Conservation (phyloP, 2,329 filamentous ascomycete species). For the Beauveria pseudobassiana region DNA sequence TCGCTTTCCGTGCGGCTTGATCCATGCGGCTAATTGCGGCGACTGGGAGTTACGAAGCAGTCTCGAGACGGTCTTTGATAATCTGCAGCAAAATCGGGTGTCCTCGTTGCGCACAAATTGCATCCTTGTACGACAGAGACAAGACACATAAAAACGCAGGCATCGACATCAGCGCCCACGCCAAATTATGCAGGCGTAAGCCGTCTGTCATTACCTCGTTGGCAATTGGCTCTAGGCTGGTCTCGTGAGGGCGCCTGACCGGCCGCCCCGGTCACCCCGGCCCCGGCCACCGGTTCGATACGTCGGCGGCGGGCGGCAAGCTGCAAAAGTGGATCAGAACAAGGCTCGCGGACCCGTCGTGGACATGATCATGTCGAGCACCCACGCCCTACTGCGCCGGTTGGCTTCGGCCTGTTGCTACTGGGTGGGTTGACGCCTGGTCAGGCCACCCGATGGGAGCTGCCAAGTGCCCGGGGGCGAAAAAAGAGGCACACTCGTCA, state of each 20-base stretch:
- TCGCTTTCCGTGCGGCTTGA: too few species aligned
- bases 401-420: background rate
- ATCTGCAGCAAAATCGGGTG: too few species aligned
- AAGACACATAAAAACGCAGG: background rate
- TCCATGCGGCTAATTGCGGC: too few species aligned
- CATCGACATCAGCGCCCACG: background rate
- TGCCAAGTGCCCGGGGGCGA: background rate
- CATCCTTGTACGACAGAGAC: background rate
- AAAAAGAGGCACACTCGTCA: background rate
- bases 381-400: constrained; percentile 8
- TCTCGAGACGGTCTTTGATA: background rate
- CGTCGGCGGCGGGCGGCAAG: constrained; percentile 1
- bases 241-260: constrained; percentile 1
- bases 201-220: background rate
- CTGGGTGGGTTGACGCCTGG: background rate
- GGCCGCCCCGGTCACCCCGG: background rate
- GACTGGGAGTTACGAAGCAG: too few species aligned
- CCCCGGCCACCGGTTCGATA: background rate
- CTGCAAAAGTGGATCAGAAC: background rate
- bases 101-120: background rate
- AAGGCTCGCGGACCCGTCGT: constrained; percentile 4
- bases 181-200: background rate
- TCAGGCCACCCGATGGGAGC: background rate
- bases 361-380: constrained; percentile 1
- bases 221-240: constrained; percentile 2